Conservation (phyloP, 192 early-diverging fungal species). For the Coemansia sp. region DNA sequence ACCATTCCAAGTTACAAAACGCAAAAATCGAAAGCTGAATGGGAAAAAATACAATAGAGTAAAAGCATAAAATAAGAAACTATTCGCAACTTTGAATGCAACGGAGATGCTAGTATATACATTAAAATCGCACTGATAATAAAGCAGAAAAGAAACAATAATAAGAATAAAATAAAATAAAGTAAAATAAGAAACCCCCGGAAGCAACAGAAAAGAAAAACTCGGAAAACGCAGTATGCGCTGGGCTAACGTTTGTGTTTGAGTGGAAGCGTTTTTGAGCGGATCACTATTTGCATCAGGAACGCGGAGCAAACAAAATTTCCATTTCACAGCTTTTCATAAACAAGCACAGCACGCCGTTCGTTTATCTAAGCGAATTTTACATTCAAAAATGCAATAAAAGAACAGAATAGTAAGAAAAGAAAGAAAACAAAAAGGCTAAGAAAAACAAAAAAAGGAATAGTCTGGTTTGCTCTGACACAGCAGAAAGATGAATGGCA, state of each 20-base stretch:
- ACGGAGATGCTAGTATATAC: too few species aligned
- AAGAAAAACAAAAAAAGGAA: slow-evolving; percentile 11
- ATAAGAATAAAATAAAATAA: background rate
- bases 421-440: slow-evolving; percentile 11
- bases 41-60: too few species aligned
- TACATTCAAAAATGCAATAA: slow-evolving; percentile 19
- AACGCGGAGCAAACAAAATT: too few species aligned
- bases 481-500: background rate
- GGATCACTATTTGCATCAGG: too few species aligned
- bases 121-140: background rate
- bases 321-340: too few species aligned
- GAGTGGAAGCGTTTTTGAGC: too few species aligned
- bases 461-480: background rate
- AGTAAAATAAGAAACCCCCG: background rate
- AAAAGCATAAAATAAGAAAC: too few species aligned
- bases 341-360: background rate
- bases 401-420: slow-evolving; percentile 16
- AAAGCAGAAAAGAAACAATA: background rate
- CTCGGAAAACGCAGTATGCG: background rate
- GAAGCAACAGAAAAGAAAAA: background rate
- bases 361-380: slow-evolving; percentile 11
- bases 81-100: too few species aligned
- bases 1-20: too few species aligned
- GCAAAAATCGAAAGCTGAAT: too few species aligned
- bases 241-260: too few species aligned